A percentile compares a stretch with the other conserved stretches of the same genome.
These are phyloP conservation scores for Rutstroemia sp. DNA, from an alignment of 2,329 filamentous ascomycete species.

Conservation along the genomic window DNA sequence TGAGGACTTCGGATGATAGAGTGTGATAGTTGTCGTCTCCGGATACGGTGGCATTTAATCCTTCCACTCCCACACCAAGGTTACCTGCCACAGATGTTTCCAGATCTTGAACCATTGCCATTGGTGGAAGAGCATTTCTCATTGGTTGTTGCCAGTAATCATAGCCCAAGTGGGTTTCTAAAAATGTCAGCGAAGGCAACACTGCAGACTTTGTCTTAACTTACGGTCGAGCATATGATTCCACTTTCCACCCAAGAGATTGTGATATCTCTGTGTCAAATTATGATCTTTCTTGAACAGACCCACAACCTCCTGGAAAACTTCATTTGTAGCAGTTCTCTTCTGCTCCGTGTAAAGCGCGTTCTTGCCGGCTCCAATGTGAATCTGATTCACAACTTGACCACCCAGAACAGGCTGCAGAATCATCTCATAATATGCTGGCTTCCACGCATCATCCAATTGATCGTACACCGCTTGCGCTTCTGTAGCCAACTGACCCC, in stretches of 20 bases:
- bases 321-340: conserved; percentile 46
- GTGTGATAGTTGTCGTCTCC: conserved; percentile 58
- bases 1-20: conserved; percentile 46
- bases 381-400: conserved; percentile 47
- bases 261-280: conserved; percentile 50
- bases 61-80: conserved; percentile 57
- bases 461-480: conserved; percentile 50
- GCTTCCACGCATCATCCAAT: conserved; percentile 41
- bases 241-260: conserved; percentile 55
- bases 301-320: conserved; percentile 44
- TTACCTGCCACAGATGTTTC: conserved; percentile 54
- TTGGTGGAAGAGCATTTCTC: conserved; percentile 57
- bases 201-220: conserved; percentile 9
- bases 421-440: conserved; percentile 57
- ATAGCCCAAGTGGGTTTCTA: conserved; percentile 46
- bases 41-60: conserved; percentile 57
- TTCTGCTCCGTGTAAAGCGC: conserved; percentile 48
- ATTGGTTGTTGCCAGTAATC: conserved; percentile 60
- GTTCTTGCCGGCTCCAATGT: conserved; percentile 44
- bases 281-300: conserved; percentile 50
- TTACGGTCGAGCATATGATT: conserved; percentile 51
- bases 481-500: conserved; percentile 43
- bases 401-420: conserved; percentile 53
- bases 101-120: conserved; percentile 50
- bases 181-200: too few relatives aligned